These are phyloP conservation scores for Vigna nakashimae DNA, from an alignment of 306 rosid genomes.

Conservation along the genomic window DNA sequence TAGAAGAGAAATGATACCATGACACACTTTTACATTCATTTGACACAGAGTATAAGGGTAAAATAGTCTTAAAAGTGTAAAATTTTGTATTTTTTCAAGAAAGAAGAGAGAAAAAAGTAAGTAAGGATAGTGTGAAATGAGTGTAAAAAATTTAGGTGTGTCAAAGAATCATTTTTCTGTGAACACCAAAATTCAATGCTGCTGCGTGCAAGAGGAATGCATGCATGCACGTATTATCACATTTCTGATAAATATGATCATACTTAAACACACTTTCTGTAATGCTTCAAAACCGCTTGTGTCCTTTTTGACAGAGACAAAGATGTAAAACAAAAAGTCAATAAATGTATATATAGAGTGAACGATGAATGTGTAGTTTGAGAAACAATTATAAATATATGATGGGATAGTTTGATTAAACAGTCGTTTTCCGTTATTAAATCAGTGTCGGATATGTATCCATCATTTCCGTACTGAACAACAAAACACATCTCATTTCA, in stretches of 20 bases:
- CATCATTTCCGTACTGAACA: constrained; percentile 1
- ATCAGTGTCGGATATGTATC: not conserved
- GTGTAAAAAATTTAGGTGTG: too few species aligned
- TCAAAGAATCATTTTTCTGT: too few species aligned
- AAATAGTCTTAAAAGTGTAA: too few species aligned
- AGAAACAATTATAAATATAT: not conserved
- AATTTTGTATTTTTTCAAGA: too few species aligned
- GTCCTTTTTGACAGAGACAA: not conserved
- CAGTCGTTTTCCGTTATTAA: constrained; percentile 17
- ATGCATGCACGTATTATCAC: not conserved
- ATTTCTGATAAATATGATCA: not conserved
- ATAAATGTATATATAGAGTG: not conserved
- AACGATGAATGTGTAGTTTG: not conserved
- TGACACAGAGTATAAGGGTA: too few species aligned
- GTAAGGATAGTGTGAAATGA: too few species aligned
- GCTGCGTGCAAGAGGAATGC: not conserved
- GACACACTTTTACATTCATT: too few species aligned
- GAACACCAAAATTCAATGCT: not conserved
- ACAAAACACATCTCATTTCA: not conserved
- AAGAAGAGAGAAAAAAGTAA: too few species aligned
- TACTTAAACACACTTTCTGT: not conserved
- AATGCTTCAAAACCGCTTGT: not conserved
- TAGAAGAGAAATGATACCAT: too few species aligned
- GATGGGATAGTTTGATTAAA: not conserved
- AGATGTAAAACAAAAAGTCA: not conserved